These are phyloP conservation scores for Podosphaera fusca DNA, from an alignment of 2,329 filamentous ascomycete species.

Conservation along the genomic window DNA sequence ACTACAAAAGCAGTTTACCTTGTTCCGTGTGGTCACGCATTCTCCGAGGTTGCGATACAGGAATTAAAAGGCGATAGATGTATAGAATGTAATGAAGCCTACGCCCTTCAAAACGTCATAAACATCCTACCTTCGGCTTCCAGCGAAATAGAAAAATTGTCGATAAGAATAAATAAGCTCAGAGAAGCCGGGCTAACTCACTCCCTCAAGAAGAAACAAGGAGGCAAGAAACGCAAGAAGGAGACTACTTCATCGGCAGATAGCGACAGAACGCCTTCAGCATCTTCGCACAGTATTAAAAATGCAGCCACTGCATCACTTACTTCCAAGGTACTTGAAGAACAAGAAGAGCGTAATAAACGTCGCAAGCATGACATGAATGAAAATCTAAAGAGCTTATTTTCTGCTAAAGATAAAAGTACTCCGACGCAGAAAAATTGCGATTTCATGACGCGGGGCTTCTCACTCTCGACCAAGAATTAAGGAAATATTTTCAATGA, in stretches of 20 bases:
- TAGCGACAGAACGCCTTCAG: conserved; percentile 14
- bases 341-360: conserved; percentile 68
- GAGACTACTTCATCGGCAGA: conserved; percentile 19
- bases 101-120: conserved; percentile 55
- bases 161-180: conserved; percentile 43
- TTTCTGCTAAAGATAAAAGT: conserved; percentile 22
- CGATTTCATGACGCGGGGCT: conserved; percentile 37
- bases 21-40: conserved; percentile 87
- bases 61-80: conserved; percentile 46
- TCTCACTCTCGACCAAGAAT: conserved; percentile 21
- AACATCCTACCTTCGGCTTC: conserved; percentile 52
- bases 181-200: conserved; percentile 55
- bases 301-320: conserved; percentile 68
- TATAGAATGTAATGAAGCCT: conserved; percentile 53
- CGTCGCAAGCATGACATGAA: conserved; percentile 41
- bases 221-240: conserved; percentile 55
- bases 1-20: conserved; percentile 64
- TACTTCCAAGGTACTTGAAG: conserved; percentile 65
- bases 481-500: background rate
- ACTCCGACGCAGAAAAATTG: conserved; percentile 19
- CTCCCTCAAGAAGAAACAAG: conserved; percentile 57
- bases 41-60: conserved; percentile 65
- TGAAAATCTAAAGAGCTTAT: conserved; percentile 31
- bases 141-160: conserved; percentile 44
- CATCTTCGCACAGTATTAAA: conserved; percentile 40